Evolutionary conservation across 208 protist species (phyloP).

Genomic region (Leptomonas pyrrhocoris): DNA sequence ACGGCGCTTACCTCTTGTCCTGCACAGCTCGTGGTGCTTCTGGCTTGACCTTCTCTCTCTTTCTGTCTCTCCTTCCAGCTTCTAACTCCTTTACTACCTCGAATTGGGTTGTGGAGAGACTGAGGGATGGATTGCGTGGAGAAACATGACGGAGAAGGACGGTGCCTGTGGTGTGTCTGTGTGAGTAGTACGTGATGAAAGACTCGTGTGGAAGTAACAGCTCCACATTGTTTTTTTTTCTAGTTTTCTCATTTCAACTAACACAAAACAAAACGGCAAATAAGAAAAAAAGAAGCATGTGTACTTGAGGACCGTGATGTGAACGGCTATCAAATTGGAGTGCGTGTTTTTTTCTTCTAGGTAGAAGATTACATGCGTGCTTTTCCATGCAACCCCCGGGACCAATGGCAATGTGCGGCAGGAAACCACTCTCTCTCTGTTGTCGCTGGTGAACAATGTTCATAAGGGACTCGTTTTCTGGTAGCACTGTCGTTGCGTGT

Average conservation of each 20-base stretch:
- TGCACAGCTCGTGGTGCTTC: slow-evolving; percentile 41
- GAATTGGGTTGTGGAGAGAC: slow-evolving; percentile 9
- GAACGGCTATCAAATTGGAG: background rate
- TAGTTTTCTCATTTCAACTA: slow-evolving; percentile 7
- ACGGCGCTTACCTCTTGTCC: slow-evolving; percentile 32
- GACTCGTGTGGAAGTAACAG: slow-evolving; percentile 6
- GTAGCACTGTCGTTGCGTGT: no score
- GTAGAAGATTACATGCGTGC: no score
- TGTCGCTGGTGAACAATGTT: no score
- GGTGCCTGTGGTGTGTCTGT: background rate
- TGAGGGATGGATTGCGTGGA: background rate
- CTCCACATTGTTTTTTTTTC: slow-evolving; percentile 13
- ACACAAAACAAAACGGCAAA: slow-evolving; percentile 12
- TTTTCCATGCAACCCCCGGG: no score
- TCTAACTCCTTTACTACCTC: background rate
- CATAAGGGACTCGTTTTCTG: no score
- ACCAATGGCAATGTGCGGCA: no score
- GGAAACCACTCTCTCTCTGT: no score
- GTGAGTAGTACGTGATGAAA: slow-evolving; percentile 8
- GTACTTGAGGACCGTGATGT: background rate
- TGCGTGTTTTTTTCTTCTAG: no score
- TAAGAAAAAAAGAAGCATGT: background rate
- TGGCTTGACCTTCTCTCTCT: slow-evolving; percentile 33
- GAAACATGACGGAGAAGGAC: background rate
- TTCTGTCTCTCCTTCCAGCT: slow-evolving; percentile 28